Conservation (phyloP, 2,329 filamentous ascomycete genomes). For the Coniochaeta sp. region DNA sequence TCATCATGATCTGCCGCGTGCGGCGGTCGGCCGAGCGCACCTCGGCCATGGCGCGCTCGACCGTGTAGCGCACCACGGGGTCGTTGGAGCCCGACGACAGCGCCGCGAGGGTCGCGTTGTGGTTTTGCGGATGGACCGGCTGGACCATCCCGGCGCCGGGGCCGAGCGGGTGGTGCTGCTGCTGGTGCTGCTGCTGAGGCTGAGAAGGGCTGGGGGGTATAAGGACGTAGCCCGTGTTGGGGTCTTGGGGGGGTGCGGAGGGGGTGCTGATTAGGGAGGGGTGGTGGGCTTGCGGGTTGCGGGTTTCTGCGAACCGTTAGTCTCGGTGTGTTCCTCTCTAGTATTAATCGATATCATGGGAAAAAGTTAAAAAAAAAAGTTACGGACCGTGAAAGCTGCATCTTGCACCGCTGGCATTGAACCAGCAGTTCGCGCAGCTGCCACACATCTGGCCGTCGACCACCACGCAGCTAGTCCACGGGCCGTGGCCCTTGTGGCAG, state of each 20-base stretch:
- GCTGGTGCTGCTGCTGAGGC: too few relatives aligned
- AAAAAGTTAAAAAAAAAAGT: neutral
- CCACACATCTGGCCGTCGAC: slow-evolving; percentile 54
- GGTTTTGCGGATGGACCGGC: neutral
- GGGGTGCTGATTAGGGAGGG: slow-evolving; percentile 6
- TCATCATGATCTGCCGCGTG: slow-evolving; percentile 39
- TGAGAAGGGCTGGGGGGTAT: neutral
- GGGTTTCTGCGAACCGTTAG: too few relatives aligned
- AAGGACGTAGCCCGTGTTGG: slow-evolving; percentile 5
- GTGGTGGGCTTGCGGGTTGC: slow-evolving; percentile 29
- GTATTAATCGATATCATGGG: too few relatives aligned
- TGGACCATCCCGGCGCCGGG: too few relatives aligned
- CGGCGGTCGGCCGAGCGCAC: slow-evolving; percentile 34
- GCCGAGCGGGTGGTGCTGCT: too few relatives aligned
- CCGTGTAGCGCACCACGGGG: slow-evolving; percentile 31
- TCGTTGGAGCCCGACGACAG: slow-evolving; percentile 18
- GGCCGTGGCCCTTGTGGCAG: slow-evolving; percentile 52
- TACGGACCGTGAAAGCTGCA: slow-evolving; percentile 51
- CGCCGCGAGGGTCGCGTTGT: slow-evolving; percentile 6
- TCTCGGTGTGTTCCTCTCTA: too few relatives aligned
- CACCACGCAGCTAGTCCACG: slow-evolving; percentile 52
- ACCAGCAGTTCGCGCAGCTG: slow-evolving; percentile 58
- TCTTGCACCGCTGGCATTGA: slow-evolving; percentile 51
- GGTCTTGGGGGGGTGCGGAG: neutral
- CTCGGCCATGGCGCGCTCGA: slow-evolving; percentile 38